Evolutionary conservation across 306 rosid genomes (phyloP), one percentile per base, ranked within the genome.

Genomic region (Prinsepia uniflora): DNA sequence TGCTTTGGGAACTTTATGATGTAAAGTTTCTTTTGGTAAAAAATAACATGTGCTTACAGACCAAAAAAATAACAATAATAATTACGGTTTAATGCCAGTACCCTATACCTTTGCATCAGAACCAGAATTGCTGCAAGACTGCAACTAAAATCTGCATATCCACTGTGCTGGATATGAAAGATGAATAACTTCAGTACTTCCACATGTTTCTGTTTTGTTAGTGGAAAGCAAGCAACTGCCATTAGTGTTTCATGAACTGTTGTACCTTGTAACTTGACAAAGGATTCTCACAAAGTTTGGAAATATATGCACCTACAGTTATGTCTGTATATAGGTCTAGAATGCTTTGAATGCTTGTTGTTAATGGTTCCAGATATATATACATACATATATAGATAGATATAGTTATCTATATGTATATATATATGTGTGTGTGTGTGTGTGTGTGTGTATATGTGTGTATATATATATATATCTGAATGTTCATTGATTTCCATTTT

Each of bases 281-380:
- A 40, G 48, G 19, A 45, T 19, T 54, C 55, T 54, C 52, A 69
- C 42, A 11, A 53, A 58, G 49, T 41, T 40, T 46, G 9, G 62
- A 22, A 57, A 57, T 57, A 11, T 56, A 22, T 57, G 9, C 62
- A 57, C 40, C 4, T 34, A 57, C 8, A 0, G 15, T 22, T 6
- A 57, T 57, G 8, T 57, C 0, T 10, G 41, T n/a, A 8, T 24
- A 8, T 54, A 40, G 50, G 63, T 40, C 52, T 59, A 59, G 11
- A 0, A 43, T 8, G 12, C n/a, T n/a, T 12, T 49, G 48, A 19
- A 45, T 56, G 45, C 22, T 6, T 72, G 12, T 45, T 46, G 67
- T 59, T 58, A 53, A 18, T 75, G 73, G 34, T 71, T 58, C 50
- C 54, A 40, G 61, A 67, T 63, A 30, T 72, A 56, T 48, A 55